Evolutionary conservation across 441 rosid species (phyloP).

Genomic region (Jatropha podagrica): DNA sequence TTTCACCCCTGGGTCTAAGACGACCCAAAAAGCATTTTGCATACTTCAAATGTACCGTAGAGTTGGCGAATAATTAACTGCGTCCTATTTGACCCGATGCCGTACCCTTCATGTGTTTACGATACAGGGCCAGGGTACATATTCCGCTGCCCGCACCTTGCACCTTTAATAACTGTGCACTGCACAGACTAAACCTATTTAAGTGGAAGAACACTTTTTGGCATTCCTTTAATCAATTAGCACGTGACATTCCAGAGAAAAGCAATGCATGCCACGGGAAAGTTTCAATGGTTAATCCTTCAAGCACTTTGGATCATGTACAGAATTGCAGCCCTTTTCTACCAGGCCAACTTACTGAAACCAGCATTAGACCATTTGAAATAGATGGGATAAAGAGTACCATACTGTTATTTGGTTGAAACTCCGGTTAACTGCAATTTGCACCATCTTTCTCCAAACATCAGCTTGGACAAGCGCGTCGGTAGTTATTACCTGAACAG

Average conservation of each 20-base stretch:
- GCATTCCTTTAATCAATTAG: background rate
- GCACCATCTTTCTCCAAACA: constrained; percentile 94
- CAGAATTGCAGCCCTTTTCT: background rate
- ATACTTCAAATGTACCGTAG: too few relatives aligned
- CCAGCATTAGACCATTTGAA: background rate
- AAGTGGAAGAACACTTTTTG: background rate
- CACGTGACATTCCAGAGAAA: background rate
- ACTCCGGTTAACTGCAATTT: constrained; percentile 79
- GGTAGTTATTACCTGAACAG: constrained; percentile 83
- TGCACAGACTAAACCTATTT: background rate
- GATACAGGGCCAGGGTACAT: too few relatives aligned
- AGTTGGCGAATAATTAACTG: too few relatives aligned
- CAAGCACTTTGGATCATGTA: background rate
- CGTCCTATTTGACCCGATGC: too few relatives aligned
- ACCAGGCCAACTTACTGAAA: constrained; percentile 1
- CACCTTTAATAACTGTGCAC: too few relatives aligned
- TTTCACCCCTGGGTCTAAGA: too few relatives aligned
- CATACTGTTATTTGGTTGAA: constrained; percentile 97
- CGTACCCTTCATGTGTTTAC: too few relatives aligned
- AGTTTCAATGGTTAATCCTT: background rate
- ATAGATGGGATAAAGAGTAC: constrained; percentile 8
- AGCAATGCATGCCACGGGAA: background rate
- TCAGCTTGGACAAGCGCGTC: constrained; percentile 79
- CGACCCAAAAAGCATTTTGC: too few relatives aligned
- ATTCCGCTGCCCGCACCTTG: too few relatives aligned